Evolutionary conservation across 441 rosid species (phyloP), one percentile per base, ranked within the genome.

Genomic region (Biscutella auriculata): DNA sequence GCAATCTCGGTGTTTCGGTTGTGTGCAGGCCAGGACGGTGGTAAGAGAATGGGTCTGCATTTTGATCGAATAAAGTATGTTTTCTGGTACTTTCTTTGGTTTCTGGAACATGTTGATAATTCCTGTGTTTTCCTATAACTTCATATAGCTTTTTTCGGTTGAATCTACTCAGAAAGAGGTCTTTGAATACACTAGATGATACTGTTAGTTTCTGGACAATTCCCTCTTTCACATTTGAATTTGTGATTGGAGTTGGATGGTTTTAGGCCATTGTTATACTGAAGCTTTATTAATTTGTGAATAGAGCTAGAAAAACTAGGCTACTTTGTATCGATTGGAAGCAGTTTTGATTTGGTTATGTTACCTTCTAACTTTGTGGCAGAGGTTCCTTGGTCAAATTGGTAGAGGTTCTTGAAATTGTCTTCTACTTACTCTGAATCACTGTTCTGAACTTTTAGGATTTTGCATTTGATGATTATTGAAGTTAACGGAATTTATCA

Each of bases 1-100:
- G 15, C 16, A 0, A 59, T 57, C 51, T 62, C 15, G 23, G n/a
- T 66, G 26, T 36, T 40, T 67, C 26, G 35, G 35, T 57, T 23
- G 19, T 46, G 53, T 68, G 39, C 65, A 87, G 86, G 88, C 46
- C 93, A 82, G 72, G 93, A 82, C 53, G 83, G 90, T 15, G 90
- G 90, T 50, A 87, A 87, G 73, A 67, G 95, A 39, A 81, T 84
- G 89, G 93, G 95, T 61, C 83, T 82, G 23, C 84, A 82, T 61
- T 87, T 87, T 27, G 86, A 84, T 17, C 77, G 86, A 63, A 81
- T 84, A 7, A 81, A 84, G 92, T 87, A 81, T 79, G 82, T 57
- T 26, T 26, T 30, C 25, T 55, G 5, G 15, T 37, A 39, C 32
- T 0, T 19, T 49, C 17, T 36, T 15, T 10, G 1, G n/a, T n/a